Conservation (phyloP, 2,329 filamentous ascomycete species). For the Sclerotinia borealis region DNA sequence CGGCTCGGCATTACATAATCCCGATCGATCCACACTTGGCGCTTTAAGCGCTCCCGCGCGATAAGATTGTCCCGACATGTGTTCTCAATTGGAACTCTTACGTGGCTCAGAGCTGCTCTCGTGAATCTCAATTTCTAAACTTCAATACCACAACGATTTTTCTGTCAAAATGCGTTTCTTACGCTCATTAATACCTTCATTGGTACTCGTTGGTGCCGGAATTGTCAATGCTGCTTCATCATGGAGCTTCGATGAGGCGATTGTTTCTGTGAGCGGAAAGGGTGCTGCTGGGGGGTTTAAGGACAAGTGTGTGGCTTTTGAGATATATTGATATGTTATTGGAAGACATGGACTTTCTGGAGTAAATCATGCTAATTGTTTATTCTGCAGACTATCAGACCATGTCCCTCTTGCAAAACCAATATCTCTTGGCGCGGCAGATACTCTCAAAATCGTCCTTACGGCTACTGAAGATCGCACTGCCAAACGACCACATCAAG, state of each 20-base stretch:
- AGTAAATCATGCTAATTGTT: neutral
- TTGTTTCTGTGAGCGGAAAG: conserved; percentile 58
- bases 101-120: conserved; percentile 11
- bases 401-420: conserved; percentile 46
- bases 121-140: conserved; percentile 3
- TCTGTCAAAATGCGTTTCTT: conserved; percentile 37
- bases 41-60: conserved; percentile 5
- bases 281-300: conserved; percentile 47
- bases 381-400: conserved; percentile 24
- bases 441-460: conserved; percentile 75
- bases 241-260: conserved; percentile 72
- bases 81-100: conserved; percentile 14
- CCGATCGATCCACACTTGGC: neutral
- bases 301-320: conserved; percentile 52
- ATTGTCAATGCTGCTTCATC: conserved; percentile 41
- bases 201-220: conserved; percentile 38
- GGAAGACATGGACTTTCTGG: neutral
- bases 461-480: conserved; percentile 75
- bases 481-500: conserved; percentile 84
- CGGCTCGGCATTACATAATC: neutral
- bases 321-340: neutral
- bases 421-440: conserved; percentile 58
- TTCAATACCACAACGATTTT: neutral
- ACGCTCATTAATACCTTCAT: conserved; percentile 37
- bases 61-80: conserved; percentile 8